These are phyloP conservation scores for Scheffersomyces quercinus DNA, from an alignment of 1,139 yeast genomes.

Conservation along the genomic window DNA sequence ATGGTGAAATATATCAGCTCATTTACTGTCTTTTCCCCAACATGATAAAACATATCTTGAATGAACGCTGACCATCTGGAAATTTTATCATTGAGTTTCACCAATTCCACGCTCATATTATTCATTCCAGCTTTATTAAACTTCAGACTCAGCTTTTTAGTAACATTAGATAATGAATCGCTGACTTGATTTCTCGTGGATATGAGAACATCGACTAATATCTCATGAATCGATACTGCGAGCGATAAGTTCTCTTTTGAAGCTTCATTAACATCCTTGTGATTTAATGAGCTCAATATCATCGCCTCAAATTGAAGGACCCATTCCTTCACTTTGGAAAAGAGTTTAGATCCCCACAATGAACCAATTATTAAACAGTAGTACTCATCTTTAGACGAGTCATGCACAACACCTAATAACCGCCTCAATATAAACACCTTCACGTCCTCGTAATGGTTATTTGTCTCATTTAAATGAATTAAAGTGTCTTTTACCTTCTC, in stretches of 20 bases:
- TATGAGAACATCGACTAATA: constrained; percentile 54
- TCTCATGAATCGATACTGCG: constrained; percentile 48
- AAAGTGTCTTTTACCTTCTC: constrained; percentile 28
- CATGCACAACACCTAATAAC: constrained; percentile 26
- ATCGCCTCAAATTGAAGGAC: constrained; percentile 30
- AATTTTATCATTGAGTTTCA: constrained; percentile 37
- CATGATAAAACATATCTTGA: constrained; percentile 9
- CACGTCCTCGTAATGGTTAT: constrained; percentile 47
- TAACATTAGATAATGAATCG: constrained; percentile 12
- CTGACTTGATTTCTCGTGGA: constrained; percentile 29
- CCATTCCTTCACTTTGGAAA: constrained; percentile 32
- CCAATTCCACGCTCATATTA: constrained; percentile 37
- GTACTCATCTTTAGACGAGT: constrained; percentile 6
- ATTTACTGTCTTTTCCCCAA: not conserved
- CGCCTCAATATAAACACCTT: constrained; percentile 45
- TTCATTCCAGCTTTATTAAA: constrained; percentile 25
- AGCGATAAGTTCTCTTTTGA: constrained; percentile 11
- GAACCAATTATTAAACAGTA: constrained; percentile 23
- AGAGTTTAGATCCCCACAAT: constrained; percentile 28
- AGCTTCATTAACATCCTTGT: not conserved
- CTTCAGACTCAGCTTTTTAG: constrained; percentile 22
- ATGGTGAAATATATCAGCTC: constrained; percentile 4
- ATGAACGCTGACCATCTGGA: constrained; percentile 36
- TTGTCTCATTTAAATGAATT: constrained; percentile 24
- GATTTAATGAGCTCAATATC: constrained; percentile 12